phyloP scores from a whole-genome alignment of 306 rosid genomes.

The Begonia fuchsioides region DNA sequence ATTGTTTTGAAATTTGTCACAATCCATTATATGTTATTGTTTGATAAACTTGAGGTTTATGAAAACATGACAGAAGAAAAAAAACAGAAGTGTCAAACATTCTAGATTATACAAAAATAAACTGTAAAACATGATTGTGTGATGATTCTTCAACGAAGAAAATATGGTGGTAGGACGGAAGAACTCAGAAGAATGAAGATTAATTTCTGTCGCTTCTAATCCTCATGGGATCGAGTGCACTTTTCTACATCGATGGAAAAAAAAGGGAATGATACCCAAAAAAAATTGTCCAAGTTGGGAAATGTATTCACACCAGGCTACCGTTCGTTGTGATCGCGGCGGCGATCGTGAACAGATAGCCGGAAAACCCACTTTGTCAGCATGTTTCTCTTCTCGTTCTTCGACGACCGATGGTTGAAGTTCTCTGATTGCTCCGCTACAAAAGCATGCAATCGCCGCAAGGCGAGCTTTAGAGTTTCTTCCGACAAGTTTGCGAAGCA shows the following conservation, averaged over 20 bases:
- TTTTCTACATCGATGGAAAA: conserved; percentile 5
- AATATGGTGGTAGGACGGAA: neutral
- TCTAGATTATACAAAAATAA: neutral
- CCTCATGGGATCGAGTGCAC: conserved; percentile 15
- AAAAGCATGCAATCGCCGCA: conserved; percentile 7
- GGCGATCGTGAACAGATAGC: conserved; percentile 9
- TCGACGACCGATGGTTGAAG: neutral
- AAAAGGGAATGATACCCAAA: neutral
- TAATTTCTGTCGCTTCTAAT: conserved; percentile 10
- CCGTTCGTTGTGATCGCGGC: conserved; percentile 9
- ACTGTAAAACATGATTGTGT: neutral
- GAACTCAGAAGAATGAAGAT: neutral
- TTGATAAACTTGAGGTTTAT: no score
- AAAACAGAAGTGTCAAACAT: neutral
- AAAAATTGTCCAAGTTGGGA: conserved; percentile 3
- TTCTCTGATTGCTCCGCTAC: neutral
- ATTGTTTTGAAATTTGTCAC: no score
- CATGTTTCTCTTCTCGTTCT: conserved; percentile 7
- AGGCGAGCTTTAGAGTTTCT: conserved; percentile 19
- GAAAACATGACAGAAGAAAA: neutral
- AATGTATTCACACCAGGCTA: conserved; percentile 10
- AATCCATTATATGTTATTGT: no score
- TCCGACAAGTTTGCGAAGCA: conserved; percentile 75
- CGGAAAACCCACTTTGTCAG: conserved; percentile 16
- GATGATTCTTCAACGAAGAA: neutral